Percentiles rank a stretch among this genome's conserved stretches.
Conservation (phyloP, 495 filamentous ascomycete species). For the Lepraria neglecta region DNA sequence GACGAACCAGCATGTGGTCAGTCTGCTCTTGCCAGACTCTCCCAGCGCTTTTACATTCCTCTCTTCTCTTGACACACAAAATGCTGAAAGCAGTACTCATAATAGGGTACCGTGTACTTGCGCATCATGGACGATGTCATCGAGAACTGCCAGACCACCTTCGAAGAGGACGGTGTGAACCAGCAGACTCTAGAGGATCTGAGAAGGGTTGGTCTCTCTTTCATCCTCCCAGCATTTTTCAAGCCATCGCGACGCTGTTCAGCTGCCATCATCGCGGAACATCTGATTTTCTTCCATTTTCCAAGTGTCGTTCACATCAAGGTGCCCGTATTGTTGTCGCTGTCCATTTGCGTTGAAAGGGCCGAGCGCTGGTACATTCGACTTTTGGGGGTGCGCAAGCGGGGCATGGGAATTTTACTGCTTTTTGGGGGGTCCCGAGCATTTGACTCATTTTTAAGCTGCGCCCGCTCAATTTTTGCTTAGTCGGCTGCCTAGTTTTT, state of each 20-base stretch:
- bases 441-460: conserved; percentile 30
- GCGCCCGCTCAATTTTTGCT: conserved; percentile 26
- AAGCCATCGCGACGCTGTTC: background rate
- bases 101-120: conserved; percentile 74
- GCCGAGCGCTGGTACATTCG: conserved; percentile 11
- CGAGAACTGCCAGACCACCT: conserved; percentile 80
- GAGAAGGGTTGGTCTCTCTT: conserved; percentile 59
- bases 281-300: background rate
- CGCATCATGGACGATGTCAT: conserved; percentile 90
- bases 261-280: background rate
- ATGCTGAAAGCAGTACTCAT: conserved; percentile 25
- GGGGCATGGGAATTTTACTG: conserved; percentile 14
- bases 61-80: conserved; percentile 9
- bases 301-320: background rate
- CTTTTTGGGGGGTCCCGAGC: conserved; percentile 24
- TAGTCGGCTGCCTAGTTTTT: conserved; percentile 11
- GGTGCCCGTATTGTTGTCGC: background rate
- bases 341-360: background rate
- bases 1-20: conserved; percentile 62
- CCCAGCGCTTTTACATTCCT: conserved; percentile 18
- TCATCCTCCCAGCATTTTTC: conserved; percentile 5
- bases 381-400: conserved; percentile 16
- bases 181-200: conserved; percentile 77
- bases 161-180: conserved; percentile 93
- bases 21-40: conserved; percentile 35